Conservation (phyloP, 2,329 filamentous ascomycete genomes). For the Cryphonectria radicalis region DNA sequence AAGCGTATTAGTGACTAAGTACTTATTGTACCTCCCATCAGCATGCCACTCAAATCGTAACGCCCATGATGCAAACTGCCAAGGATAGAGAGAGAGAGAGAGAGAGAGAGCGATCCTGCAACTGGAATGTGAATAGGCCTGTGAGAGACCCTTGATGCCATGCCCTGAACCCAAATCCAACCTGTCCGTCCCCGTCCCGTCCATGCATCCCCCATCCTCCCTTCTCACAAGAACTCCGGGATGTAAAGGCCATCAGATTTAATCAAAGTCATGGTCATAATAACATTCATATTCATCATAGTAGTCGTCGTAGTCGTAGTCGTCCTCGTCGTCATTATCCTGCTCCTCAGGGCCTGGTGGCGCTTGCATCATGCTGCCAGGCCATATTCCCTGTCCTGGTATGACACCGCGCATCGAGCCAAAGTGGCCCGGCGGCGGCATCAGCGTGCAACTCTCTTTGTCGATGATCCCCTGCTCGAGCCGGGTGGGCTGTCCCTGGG, state of each 20-base stretch:
- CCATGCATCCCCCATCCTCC: background rate
- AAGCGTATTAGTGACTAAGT: background rate
- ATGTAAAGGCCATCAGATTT: background rate
- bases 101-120: background rate
- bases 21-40: background rate
- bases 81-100: background rate
- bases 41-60: background rate
- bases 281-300: background rate
- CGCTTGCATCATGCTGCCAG: constrained; percentile 12
- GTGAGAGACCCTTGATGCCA: background rate
- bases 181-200: background rate
- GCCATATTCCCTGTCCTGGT: constrained; percentile 20
- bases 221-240: background rate
- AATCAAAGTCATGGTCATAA: background rate
- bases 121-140: background rate
- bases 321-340: background rate
- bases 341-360: constrained; percentile 4
- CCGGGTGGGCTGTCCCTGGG: constrained; percentile 9
- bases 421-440: background rate
- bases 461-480: constrained; percentile 13
- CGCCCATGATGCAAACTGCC: background rate
- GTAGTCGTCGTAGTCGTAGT: background rate
- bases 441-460: constrained; percentile 10
- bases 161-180: background rate
- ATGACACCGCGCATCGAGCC: background rate